Evolutionary conservation across 495 filamentous ascomycete species (phyloP).

Genomic region (Daldinia bambusicola): DNA sequence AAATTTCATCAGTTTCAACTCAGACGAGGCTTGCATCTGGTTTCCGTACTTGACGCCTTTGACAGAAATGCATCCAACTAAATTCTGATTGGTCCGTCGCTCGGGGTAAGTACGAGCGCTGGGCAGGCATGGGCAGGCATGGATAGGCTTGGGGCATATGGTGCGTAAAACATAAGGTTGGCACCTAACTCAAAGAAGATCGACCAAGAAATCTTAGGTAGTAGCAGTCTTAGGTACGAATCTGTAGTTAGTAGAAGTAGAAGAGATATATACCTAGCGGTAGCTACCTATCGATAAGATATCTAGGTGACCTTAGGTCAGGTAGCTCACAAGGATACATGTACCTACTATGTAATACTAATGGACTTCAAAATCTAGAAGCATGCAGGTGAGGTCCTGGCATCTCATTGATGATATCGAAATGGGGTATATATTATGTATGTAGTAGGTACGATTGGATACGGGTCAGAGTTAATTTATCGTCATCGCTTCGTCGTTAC

Average conservation of each 20-base stretch:
- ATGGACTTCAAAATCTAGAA: not conserved
- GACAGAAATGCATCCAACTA: constrained; percentile 13
- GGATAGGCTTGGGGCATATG: constrained; percentile 21
- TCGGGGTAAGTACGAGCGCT: constrained; percentile 10
- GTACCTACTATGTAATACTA: too few species aligned
- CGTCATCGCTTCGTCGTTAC: not conserved
- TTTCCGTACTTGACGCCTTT: constrained; percentile 22
- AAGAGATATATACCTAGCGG: too few species aligned
- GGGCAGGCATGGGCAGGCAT: too few species aligned
- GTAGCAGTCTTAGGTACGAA: too few species aligned
- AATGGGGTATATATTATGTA: constrained; percentile 6
- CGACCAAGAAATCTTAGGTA: not conserved
- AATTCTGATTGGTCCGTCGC: constrained; percentile 32
- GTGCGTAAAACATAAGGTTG: constrained; percentile 40
- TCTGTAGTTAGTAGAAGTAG: not conserved
- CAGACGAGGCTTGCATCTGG: constrained; percentile 12
- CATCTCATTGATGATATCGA: constrained; percentile 2
- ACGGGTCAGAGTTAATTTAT: not conserved
- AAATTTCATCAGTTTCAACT: constrained; percentile 16
- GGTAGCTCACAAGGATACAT: too few species aligned
- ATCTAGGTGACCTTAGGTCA: not conserved
- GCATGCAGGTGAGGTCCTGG: too few species aligned
- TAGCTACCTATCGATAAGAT: constrained; percentile 29
- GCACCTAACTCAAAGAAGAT: constrained; percentile 30
- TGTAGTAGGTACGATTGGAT: constrained; percentile 1